Evolutionary conservation across 768 basidiomycete genomes (phyloP), one percentile per base, ranked within the genome.

Genomic region (Lactarius hatsudake): DNA sequence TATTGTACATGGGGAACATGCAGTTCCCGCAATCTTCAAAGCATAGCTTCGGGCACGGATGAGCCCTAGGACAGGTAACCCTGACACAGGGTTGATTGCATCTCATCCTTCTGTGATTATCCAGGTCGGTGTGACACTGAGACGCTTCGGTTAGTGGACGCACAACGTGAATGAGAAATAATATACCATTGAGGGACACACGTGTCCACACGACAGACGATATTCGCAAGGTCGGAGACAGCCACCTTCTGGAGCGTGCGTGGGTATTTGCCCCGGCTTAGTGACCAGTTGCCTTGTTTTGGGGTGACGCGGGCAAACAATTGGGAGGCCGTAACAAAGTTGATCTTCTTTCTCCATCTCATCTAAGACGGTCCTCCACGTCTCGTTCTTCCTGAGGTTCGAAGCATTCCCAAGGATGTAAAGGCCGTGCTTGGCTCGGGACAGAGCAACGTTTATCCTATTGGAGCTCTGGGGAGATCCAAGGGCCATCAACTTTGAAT

Each of bases 351-450:
- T 71, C 42, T 86, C 82, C 53, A 92, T 77, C 70, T 87, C 82
- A n/a, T 86, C 80, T 1, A 89, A 75, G 17, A 90, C 79, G 0
- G 74, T 76, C 0, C 73, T 74, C 91, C 90, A 92, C 76, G 87
- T 88, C 12, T 73, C 60, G 65, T 83, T 86, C 64, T 76, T 79
- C 5, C 82, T 76, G 53, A 90, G 73, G 51, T 86, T 83, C 0
- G 80, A 74, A 0, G 87, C 84, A 62, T 91, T 90, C 28, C 91
- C 91, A 4, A 93, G 76, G 38, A 93, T 84, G 71, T 82, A 92
- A 2, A 93, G 77, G 5, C 91, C 91, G 67, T 93, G 85, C 59
- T 84, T 82, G 5, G 91, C 90, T 26, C 91, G 81, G 26, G 90
- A 91, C 5, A 93, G 74, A 0, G 91, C 89, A 51, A 92, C 91